Conservation (phyloP, 2,329 filamentous ascomycete genomes). For the Ilyonectria sp. region DNA sequence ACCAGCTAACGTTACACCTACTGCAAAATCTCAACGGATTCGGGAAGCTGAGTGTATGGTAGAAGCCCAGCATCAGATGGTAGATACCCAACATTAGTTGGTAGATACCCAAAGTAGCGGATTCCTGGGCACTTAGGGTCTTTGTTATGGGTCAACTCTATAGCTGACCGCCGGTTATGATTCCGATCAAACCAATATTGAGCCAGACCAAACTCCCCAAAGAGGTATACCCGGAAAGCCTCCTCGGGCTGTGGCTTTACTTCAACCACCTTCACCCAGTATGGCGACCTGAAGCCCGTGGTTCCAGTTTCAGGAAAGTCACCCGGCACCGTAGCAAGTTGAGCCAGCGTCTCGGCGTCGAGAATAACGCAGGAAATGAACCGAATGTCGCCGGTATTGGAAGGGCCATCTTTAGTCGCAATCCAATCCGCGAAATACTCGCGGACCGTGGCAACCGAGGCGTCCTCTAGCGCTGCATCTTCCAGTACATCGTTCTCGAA, state of each 20-base stretch:
- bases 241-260: background rate
- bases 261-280: background rate
- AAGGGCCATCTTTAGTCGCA: background rate
- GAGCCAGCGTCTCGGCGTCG: background rate
- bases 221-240: background rate
- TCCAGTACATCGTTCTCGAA: background rate
- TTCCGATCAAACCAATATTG: background rate
- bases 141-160: background rate
- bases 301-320: background rate
- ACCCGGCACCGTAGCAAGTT: background rate
- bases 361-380: background rate
- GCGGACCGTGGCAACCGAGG: background rate
- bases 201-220: background rate
- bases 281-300: background rate
- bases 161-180: background rate
- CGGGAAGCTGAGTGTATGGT: too few relatives aligned
- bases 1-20: too few relatives aligned
- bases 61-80: too few relatives aligned
- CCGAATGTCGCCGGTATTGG: background rate
- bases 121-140: background rate
- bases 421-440: background rate
- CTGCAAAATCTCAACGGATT: too few relatives aligned
- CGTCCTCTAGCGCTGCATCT: background rate
- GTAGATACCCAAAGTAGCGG: background rate
- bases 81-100: too few relatives aligned